Percentiles rank a stretch among this genome's conserved stretches.
Conservation (phyloP, 495 filamentous ascomycete genomes). For the Talaromyces thailandensis region DNA sequence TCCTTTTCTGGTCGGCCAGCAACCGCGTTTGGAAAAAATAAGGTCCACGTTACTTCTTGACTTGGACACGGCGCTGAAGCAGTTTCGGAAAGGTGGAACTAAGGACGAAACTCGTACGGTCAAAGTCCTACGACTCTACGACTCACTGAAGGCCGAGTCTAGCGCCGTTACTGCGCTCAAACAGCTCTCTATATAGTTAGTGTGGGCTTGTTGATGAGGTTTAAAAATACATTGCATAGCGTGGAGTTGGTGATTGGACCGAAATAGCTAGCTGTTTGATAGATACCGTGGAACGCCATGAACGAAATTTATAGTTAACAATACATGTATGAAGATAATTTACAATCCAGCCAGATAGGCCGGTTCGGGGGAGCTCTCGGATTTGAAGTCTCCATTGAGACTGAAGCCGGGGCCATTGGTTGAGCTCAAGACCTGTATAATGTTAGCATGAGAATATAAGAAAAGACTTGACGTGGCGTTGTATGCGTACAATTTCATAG, state of each 20-base stretch:
- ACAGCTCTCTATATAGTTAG: slow-evolving; percentile 43
- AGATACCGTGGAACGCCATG: slow-evolving; percentile 5
- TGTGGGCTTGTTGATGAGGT: background rate
- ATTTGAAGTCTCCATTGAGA: slow-evolving; percentile 66
- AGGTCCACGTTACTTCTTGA: slow-evolving; percentile 78
- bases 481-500: slow-evolving; percentile 65
- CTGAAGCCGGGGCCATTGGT: slow-evolving; percentile 80
- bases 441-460: background rate
- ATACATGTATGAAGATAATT: slow-evolving; percentile 24
- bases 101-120: slow-evolving; percentile 50
- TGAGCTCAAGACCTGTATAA: slow-evolving; percentile 64
- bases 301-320: slow-evolving; percentile 10
- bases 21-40: slow-evolving; percentile 47
- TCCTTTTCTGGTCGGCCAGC: slow-evolving; percentile 55
- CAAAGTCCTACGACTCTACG: slow-evolving; percentile 67
- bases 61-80: slow-evolving; percentile 68
- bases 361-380: slow-evolving; percentile 46
- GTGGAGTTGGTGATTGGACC: slow-evolving; percentile 8
- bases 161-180: slow-evolving; percentile 60
- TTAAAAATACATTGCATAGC: slow-evolving; percentile 26
- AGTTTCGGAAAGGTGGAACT: slow-evolving; percentile 47
- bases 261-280: slow-evolving; percentile 2
- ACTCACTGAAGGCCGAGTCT: slow-evolving; percentile 61
- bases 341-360: slow-evolving; percentile 30
- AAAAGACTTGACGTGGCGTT: background rate